A percentile compares a stretch with the other conserved stretches of the same genome.
Conservation (phyloP, 306 rosid genomes). For the Acacia acuminata region DNA sequence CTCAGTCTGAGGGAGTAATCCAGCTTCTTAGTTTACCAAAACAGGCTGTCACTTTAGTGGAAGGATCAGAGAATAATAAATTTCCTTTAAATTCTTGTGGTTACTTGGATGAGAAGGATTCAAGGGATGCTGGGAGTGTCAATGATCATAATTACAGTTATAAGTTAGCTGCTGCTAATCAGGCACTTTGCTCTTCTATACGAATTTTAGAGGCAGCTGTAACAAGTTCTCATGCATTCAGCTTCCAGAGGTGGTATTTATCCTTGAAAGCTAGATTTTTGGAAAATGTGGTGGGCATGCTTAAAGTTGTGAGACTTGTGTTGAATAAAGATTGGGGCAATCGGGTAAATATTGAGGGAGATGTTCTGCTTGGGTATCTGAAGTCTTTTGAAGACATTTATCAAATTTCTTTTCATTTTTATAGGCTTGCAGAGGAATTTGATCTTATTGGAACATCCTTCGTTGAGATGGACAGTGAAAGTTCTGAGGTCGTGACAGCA, state of each 20-base stretch:
- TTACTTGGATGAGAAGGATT: conserved; percentile 31
- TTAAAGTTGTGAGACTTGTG: conserved; percentile 34
- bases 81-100: conserved; percentile 20
- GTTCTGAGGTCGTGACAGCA: conserved; percentile 45
- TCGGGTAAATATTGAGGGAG: conserved; percentile 21
- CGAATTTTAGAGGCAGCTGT: conserved; percentile 45
- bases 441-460: conserved; percentile 52
- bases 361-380: conserved; percentile 18
- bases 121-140: conserved; percentile 19
- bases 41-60: conserved; percentile 37
- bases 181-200: conserved; percentile 48
- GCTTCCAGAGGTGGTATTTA: conserved; percentile 72
- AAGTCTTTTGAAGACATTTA: conserved; percentile 33
- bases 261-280: conserved; percentile 52
- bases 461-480: conserved; percentile 55
- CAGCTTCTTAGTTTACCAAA: conserved; percentile 39
- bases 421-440: conserved; percentile 47
- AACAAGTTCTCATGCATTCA: conserved; percentile 39
- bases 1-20: conserved; percentile 48
- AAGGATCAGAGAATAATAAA: conserved; percentile 34
- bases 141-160: conserved; percentile 24
- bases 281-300: conserved; percentile 38
- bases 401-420: conserved; percentile 43
- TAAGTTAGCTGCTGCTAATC: conserved; percentile 46
- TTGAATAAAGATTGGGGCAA: conserved; percentile 17